Evolutionary conservation across 2,329 filamentous ascomycete genomes (phyloP), one percentile per base, ranked within the genome.

Genomic region (Trichoderma koningiopsis): DNA sequence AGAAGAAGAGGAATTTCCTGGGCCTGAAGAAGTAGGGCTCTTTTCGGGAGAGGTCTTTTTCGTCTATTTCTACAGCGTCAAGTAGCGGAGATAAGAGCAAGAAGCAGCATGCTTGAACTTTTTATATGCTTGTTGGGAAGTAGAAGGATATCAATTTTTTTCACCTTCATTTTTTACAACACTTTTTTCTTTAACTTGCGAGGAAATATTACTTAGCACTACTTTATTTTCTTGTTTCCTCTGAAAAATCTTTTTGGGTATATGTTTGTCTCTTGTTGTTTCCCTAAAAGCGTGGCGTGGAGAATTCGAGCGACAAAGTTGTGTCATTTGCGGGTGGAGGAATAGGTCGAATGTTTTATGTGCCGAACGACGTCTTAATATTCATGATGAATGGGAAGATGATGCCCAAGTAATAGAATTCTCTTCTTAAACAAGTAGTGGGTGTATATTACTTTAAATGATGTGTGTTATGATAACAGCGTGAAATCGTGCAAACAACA

Each of bases 1-100:
- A 90, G 81, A 89, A 89, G 83, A 86, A 83, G 76, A 81, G 86
- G 65, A 85, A 86, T 70, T 86, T 88, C 72, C 79, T 88, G 69
- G 84, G 86, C 33, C 83, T 87, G 74, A 89, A 88, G 80, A 91
- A 91, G 77, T 82, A 81, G 78, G 74, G 74, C 68, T 79, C 77
- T 76, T 71, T 72, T 47, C 74, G 70, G 53, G 70, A 71, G n/a
- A 72, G 65, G 66, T 73, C 71, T 29, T 73, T 56, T 24, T 60
- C 53, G 24, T 70, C 55, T 8, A 49, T 22, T 40, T 66, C 55
- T 16, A 31, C 53, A 5, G 37, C 60, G 31, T 53, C 52, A 1
- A 40, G 40, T 13, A 35, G 52, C 16, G 37, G 58, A 29, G 47
- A 69, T 11, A 69, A 55, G 40, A 33, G 33, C 14, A 69, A 65